Percentiles rank a stretch among this genome's conserved stretches.
These are phyloP conservation scores for Talaromyces sp. DNA, from an alignment of 2,329 filamentous ascomycete genomes.

Conservation along the genomic window DNA sequence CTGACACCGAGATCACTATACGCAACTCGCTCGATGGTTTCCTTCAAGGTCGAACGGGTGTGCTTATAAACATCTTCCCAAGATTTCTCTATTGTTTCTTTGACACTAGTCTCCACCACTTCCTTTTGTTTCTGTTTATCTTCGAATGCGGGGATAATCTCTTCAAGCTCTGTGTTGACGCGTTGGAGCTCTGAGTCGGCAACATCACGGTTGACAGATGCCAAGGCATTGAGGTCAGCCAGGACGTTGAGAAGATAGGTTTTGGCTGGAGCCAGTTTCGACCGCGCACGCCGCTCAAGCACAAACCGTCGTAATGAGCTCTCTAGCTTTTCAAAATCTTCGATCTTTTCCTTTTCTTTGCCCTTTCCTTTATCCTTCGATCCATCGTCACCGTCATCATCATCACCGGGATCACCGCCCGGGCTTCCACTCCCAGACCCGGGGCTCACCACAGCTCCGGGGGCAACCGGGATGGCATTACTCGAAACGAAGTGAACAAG, in stretches of 20 bases:
- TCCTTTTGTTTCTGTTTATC: conserved; percentile 72
- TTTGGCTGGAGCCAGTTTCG: conserved; percentile 90
- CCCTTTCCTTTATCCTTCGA: conserved; percentile 76
- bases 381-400: conserved; percentile 48
- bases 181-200: conserved; percentile 79
- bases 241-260: conserved; percentile 94
- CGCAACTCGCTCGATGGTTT: conserved; percentile 71
- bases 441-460: conserved; percentile 48
- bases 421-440: conserved; percentile 51
- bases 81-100: conserved; percentile 75
- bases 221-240: conserved; percentile 76
- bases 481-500: conserved; percentile 97
- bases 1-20: conserved; percentile 73
- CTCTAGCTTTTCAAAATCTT: conserved; percentile 86
- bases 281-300: conserved; percentile 88
- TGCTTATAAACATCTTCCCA: conserved; percentile 81
- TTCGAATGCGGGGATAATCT: conserved; percentile 80
- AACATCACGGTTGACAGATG: conserved; percentile 80
- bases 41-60: conserved; percentile 68
- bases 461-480: conserved; percentile 77
- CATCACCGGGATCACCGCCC: conserved; percentile 39
- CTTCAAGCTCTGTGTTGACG: conserved; percentile 71
- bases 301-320: conserved; percentile 87
- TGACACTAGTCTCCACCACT: conserved; percentile 75
- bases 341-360: conserved; percentile 80